Conservation (phyloP, 2,329 filamentous ascomycete genomes). For the Colletotrichum lini region DNA sequence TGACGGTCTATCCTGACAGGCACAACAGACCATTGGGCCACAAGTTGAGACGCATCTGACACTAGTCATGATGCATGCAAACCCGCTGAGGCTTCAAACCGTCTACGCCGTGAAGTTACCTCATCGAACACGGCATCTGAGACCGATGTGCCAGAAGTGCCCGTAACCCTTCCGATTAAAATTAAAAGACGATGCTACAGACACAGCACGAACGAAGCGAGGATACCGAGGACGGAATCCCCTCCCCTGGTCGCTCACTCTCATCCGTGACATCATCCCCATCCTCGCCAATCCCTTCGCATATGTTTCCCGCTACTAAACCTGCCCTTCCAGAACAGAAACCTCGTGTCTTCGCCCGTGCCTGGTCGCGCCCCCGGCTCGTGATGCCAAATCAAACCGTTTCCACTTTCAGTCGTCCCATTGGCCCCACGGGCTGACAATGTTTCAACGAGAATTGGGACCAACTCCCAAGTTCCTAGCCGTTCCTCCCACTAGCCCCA, state of each 20-base stretch:
- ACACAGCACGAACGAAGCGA: neutral
- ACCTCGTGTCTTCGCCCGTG: constrained; percentile 38
- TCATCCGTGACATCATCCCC: constrained; percentile 38
- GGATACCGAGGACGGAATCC: constrained; percentile 4
- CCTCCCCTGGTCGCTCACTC: neutral
- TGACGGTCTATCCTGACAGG: constrained; percentile 16
- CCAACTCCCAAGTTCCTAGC: constrained; percentile 26
- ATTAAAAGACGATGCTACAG: no score
- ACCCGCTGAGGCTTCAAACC: neutral
- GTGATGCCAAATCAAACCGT: constrained; percentile 38
- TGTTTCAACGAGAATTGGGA: constrained; percentile 41
- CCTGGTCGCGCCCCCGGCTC: constrained; percentile 32
- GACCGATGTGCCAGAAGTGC: no score
- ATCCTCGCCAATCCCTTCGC: constrained; percentile 28
- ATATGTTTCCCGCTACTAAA: constrained; percentile 23
- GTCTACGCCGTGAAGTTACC: neutral
- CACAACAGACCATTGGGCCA: constrained; percentile 12
- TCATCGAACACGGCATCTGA: no score
- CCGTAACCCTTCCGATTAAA: constrained; percentile 7
- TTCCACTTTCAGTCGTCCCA: constrained; percentile 30
- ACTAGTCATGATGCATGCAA: constrained; percentile 38
- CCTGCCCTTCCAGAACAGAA: constrained; percentile 40
- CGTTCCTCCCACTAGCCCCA: constrained; percentile 29
- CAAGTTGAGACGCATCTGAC: constrained; percentile 28
- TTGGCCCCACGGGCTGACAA: constrained; percentile 30